Base-by-base conservation (phyloP, 345 rosid genomes). In the Euphorbia peplus region DNA sequence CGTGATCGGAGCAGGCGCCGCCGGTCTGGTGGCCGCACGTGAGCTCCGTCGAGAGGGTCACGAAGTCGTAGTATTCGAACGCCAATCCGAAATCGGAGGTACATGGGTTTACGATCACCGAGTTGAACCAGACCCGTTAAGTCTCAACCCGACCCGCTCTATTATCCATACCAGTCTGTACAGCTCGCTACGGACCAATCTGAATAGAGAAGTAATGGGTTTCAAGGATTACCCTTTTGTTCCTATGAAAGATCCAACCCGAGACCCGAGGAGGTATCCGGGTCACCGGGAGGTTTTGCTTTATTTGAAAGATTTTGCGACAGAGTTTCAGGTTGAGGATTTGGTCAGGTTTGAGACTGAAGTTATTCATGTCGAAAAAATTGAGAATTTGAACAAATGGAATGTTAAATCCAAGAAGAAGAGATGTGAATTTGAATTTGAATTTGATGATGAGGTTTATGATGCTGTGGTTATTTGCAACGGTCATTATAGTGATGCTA, bases 31-130 rank as follows among this genome's bases (percentile, higher is more conserved):
- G 0, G 88, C 97, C 0, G 91, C 95, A 26, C 73, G 90, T 2
- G 97, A 93, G 83, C 90, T 90, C 39, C 80, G 80, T 1, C 86
- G 85, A 0, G 92, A 87, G 73, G 97, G 96, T 56, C 98, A 87
- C 81, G 54, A 74, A 6, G 97, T 89, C n/a, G 88, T 86, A 2
- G 89, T 93, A 29, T 86, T 86, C 67, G 98, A 93, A 86, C 86
- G 82, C 35, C 81, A 63, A 57, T 29, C 73, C 64, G 84, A 82
- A 63, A 76, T 84, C 8, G 98, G 98, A 19, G 96, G 96, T 35
- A 81, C 82, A 0, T 90, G 97, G 98, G 76, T 86, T 8, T 90
- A 93, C 80, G 79, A 85, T 58, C 70, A 75, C 55, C 79, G 63
- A 29, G 73, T 78, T 4, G 98, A 93, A 26, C 30, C 83, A 3